Base-by-base conservation (phyloP, 140 eudicot species). In the Bidens hawaiensis region DNA sequence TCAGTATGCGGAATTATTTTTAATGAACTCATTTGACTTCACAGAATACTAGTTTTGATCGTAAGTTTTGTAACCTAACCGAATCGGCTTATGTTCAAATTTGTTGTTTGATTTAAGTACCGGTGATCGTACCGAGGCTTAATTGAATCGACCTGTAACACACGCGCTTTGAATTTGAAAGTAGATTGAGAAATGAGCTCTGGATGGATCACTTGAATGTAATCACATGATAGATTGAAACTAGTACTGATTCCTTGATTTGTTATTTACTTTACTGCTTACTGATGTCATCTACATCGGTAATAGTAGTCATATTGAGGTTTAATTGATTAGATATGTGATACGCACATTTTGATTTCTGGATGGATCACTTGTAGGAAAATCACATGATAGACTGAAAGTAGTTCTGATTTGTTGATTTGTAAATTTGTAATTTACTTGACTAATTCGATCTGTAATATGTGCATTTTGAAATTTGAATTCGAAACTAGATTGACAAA, bases 121-220 rank as follows among this genome's bases (percentile, higher is more conserved):
- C 13, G 4, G 64, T 24, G 40, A 55, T 54, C 10, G 27, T 13
- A 54, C 11, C 43, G 64, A 40, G 6, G 11, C 16, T 67, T 24
- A 40, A 54, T 26, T 6, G 64, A 38, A 17, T 54, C 33, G 73
- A 54, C 41, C 64, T 4, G 24, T 55, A 46, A 16, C 42, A 6
- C 24, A 33, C 34, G 45, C 34, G 9, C 13, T 56, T 55, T 56
- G 55, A 33, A 25, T 55, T 15, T n/a, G 13, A 55, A 26, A 6
- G 1, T 40, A 27, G 46, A 13, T 26, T 11, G 55, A 53, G 43
- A 16, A 67, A 50, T 50, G 52, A 10, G 51, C 22, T 22, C 40
- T 65, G 71, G 49, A 65, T 22, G 17, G 34, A 64, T 48, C 48
- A 3, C 15, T 19, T 49, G 19, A 38, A n/a, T 8, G 30, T 56